phyloP scores from a whole-genome alignment of 176 grass and related monocot species.

The Metroxylon sagu region DNA sequence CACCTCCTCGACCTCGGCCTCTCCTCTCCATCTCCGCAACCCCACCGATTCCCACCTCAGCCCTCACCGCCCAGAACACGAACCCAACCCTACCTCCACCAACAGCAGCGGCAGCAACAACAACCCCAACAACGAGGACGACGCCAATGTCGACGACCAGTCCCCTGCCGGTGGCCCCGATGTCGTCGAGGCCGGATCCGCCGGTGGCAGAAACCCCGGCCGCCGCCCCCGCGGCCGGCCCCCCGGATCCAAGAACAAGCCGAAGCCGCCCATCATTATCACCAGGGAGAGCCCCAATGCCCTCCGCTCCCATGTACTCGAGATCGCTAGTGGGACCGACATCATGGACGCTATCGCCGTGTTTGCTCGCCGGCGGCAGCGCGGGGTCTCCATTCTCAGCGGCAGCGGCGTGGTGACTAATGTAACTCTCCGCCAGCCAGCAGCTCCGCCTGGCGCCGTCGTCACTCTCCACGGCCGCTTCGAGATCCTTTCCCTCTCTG shows the following conservation, averaged over 20 bases:
- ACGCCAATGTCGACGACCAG: conserved; percentile 39
- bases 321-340: conserved; percentile 84
- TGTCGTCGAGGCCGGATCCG: neutral
- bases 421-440: conserved; percentile 64
- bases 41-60: neutral
- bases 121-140: conserved; percentile 16
- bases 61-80: conserved; percentile 1
- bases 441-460: conserved; percentile 24
- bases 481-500: no score
- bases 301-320: conserved; percentile 84
- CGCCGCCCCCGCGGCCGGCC: conserved; percentile 81
- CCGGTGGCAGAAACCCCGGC: neutral
- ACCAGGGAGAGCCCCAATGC: conserved; percentile 74
- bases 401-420: conserved; percentile 67
- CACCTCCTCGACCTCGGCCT: conserved; percentile 6
- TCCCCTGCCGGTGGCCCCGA: conserved; percentile 2
- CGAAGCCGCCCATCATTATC: conserved; percentile 74
- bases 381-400: conserved; percentile 75
- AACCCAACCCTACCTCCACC: conserved; percentile 30
- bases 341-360: conserved; percentile 63
- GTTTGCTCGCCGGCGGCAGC: conserved; percentile 72
- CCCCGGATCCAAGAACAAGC: conserved; percentile 88
- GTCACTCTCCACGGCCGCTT: conserved; percentile 21
- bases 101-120: conserved; percentile 29
- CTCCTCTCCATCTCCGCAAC: neutral